Conservation (phyloP, 306 rosid species). For the Cucurbita argyrosperma region DNA sequence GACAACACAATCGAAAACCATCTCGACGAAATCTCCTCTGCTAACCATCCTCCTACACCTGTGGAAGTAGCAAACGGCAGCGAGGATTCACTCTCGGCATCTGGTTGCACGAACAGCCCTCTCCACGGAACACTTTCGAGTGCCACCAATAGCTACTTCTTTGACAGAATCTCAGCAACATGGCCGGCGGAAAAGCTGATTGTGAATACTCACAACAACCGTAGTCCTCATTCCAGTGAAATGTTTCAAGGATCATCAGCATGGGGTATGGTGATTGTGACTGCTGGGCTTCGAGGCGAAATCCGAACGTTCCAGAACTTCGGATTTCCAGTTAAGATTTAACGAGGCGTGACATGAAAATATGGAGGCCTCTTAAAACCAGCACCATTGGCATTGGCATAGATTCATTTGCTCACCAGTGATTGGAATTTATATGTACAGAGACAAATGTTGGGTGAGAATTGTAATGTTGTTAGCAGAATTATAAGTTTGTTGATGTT, state of each 20-base stretch:
- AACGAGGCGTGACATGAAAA: constrained; percentile 11
- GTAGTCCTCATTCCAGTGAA: constrained; percentile 67
- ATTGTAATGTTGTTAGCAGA: constrained; percentile 63
- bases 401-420: constrained; percentile 12
- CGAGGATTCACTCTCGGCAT: constrained; percentile 35
- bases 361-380: constrained; percentile 12
- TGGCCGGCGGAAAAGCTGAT: constrained; percentile 89
- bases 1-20: constrained; percentile 39
- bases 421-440: constrained; percentile 53
- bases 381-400: background rate
- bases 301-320: constrained; percentile 89
- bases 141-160: constrained; percentile 73
- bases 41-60: constrained; percentile 91
- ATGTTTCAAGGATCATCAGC: constrained; percentile 48
- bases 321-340: constrained; percentile 75
- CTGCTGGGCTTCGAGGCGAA: constrained; percentile 88
- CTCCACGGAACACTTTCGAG: constrained; percentile 70
- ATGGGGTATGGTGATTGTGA: constrained; percentile 95
- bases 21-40: constrained; percentile 42
- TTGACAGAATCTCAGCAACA: constrained; percentile 84
- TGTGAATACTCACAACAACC: constrained; percentile 44
- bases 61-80: constrained; percentile 50
- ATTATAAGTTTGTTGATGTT: constrained; percentile 28
- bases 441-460: constrained; percentile 46
- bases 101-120: constrained; percentile 49